Percentiles rank a stretch among this genome's conserved stretches.
Evolutionary conservation across 345 rosid genomes (phyloP).

Genomic region (Brassica napus): Da-Ae NC_063451.1:6286001-6286500

Average conservation of each 20-base stretch:
- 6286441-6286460: too few species aligned
- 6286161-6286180: not conserved
- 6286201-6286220: slow-evolving; percentile 11
- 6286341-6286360: not conserved
- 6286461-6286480: too few species aligned
- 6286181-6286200: slow-evolving; percentile 39
- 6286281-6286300: slow-evolving; percentile 26
- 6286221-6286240: slow-evolving; percentile 7
- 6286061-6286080: not conserved
- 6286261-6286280: slow-evolving; percentile 26
- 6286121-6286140: slow-evolving; percentile 34
- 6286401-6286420: too few species aligned
- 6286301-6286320: not conserved
- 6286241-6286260: slow-evolving; percentile 15
- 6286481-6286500: too few species aligned
- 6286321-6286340: slow-evolving; percentile 23
- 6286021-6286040: slow-evolving; percentile 18
- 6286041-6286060: not conserved
- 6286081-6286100: slow-evolving; percentile 21
- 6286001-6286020: slow-evolving; percentile 8
- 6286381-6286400: not conserved
- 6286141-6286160: slow-evolving; percentile 32
- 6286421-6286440: too few species aligned
- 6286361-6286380: not conserved
- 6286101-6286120: slow-evolving; percentile 6